Conservation (phyloP, 2,329 filamentous ascomycete genomes). For the Venturia carpophila region DNA sequence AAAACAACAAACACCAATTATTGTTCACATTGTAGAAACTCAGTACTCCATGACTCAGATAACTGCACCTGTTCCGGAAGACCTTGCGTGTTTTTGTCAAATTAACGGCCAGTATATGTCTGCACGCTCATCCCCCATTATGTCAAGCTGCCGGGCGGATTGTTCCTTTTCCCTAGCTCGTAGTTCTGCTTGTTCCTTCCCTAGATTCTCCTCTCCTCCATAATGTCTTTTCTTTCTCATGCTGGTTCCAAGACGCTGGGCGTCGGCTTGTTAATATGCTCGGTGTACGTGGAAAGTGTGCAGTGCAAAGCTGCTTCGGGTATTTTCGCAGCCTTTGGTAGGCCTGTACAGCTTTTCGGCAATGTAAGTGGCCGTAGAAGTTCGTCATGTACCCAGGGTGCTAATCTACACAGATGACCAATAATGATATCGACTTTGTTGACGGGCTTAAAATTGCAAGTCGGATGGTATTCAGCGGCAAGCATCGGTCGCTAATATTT, state of each 20-base stretch:
- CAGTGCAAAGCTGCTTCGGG: not conserved
- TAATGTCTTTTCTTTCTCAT: not conserved
- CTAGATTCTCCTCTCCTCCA: not conserved
- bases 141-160: not conserved
- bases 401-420: constrained; percentile 20
- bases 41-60: not conserved
- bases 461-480: too few species aligned
- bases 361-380: not conserved
- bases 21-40: not conserved
- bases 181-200: not conserved
- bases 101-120: not conserved
- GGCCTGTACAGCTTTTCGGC: constrained; percentile 6
- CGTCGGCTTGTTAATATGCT: not conserved
- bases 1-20: not conserved
- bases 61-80: not conserved
- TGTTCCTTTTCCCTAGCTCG: not conserved
- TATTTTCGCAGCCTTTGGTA: not conserved
- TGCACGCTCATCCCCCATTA: not conserved
- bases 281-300: not conserved
- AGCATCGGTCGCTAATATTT: not conserved
- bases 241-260: not conserved
- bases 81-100: not conserved
- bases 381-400: too few species aligned
- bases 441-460: constrained; percentile 28
- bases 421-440: constrained; percentile 29